Conservation (phyloP, 805 yeast genomes). For the Wickerhamomyces canadensis region DNA sequence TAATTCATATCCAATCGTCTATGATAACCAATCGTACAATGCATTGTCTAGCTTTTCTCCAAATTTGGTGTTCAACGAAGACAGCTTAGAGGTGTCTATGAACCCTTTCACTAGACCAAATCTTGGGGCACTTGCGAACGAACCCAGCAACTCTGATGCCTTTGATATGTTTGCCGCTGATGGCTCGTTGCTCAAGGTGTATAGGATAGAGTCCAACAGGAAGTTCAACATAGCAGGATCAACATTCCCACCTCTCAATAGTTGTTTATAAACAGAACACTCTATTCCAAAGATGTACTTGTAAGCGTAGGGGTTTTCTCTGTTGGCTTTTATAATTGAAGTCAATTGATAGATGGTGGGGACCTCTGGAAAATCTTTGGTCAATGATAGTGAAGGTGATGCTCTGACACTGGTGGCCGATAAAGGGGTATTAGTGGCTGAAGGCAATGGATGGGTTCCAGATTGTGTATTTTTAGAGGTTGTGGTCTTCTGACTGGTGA, state of each 20-base stretch:
- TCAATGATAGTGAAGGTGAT: not conserved
- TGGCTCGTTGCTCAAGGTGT: not conserved
- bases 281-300: slow-evolving; percentile 30
- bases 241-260: slow-evolving; percentile 40
- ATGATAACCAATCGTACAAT: too few relatives aligned
- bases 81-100: slow-evolving; percentile 11
- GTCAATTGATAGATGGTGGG: slow-evolving; percentile 43
- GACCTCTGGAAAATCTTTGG: slow-evolving; percentile 30
- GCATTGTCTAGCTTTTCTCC: too few relatives aligned
- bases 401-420: not conserved
- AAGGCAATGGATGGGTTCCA: too few relatives aligned
- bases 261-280: slow-evolving; percentile 18
- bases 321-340: slow-evolving; percentile 32
- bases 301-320: slow-evolving; percentile 28
- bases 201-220: slow-evolving; percentile 35
- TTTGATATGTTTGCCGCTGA: not conserved
- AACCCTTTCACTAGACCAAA: slow-evolving; percentile 17
- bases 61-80: too few relatives aligned
- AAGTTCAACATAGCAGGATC: slow-evolving; percentile 45
- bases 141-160: slow-evolving; percentile 6
- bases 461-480: slow-evolving; percentile 71
- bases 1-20: too few relatives aligned
- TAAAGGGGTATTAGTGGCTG: too few relatives aligned
- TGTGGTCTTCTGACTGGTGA: slow-evolving; percentile 4
- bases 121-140: slow-evolving; percentile 16